phyloP scores from a whole-genome alignment of 1,284 basidiomycete species.

The Malassezia obtusa region DNA sequence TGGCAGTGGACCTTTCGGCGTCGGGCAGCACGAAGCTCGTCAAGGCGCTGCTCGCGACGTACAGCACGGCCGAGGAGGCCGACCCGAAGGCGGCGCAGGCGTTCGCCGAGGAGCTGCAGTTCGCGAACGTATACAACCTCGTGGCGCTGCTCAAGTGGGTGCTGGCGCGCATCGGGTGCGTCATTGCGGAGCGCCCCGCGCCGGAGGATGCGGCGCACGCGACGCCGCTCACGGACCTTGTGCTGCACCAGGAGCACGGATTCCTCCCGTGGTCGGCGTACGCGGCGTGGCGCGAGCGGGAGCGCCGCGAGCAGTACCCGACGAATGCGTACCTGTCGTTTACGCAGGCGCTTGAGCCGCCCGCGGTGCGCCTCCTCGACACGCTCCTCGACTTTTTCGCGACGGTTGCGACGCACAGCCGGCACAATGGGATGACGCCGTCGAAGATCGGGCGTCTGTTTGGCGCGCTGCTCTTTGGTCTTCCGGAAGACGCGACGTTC shows the following conservation, averaged over 20 bases:
- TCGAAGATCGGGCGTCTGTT: conserved; percentile 35
- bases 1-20: conserved; percentile 41
- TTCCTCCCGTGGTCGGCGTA: conserved; percentile 40
- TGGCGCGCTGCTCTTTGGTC: conserved; percentile 38
- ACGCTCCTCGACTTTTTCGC: conserved; percentile 41
- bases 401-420: conserved; percentile 37
- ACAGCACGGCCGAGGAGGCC: neutral
- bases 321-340: conserved; percentile 25
- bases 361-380: conserved; percentile 26
- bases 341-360: conserved; percentile 19
- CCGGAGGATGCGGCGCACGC: conserved; percentile 18
- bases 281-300: conserved; percentile 35
- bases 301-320: conserved; percentile 25
- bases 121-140: conserved; percentile 39
- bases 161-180: conserved; percentile 37
- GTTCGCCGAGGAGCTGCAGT: conserved; percentile 35
- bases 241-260: conserved; percentile 42
- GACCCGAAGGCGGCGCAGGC: conserved; percentile 1
- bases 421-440: conserved; percentile 47
- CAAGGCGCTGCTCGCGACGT: conserved; percentile 11
- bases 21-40: conserved; percentile 29
- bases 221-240: conserved; percentile 22
- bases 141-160: conserved; percentile 47
- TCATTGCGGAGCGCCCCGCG: conserved; percentile 30
- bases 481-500: conserved; percentile 46